Conservation (phyloP, 2,329 filamentous ascomycete genomes). For the Colletotrichum sp. region DNA sequence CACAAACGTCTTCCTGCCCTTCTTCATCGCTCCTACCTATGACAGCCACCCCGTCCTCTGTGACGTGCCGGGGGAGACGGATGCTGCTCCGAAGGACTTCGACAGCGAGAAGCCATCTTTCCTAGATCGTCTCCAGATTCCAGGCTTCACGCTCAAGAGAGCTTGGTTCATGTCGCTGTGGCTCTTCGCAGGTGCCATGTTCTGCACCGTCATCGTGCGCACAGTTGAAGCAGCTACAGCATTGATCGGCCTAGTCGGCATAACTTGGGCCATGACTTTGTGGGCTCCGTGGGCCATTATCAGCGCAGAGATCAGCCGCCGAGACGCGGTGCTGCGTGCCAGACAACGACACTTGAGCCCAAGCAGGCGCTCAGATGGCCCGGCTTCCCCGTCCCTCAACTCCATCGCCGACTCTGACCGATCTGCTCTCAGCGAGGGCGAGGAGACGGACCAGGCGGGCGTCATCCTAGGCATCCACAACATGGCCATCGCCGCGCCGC, state of each 20-base stretch:
- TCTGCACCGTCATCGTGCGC: slow-evolving; percentile 79
- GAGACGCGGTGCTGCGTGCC: slow-evolving; percentile 65
- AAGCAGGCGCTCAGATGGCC: slow-evolving; percentile 7
- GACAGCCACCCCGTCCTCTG: slow-evolving; percentile 45
- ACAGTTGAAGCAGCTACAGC: slow-evolving; percentile 75
- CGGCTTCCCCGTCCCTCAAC: slow-evolving; percentile 7
- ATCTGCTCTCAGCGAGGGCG: slow-evolving; percentile 44
- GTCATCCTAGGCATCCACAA: slow-evolving; percentile 96
- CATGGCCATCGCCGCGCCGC: slow-evolving; percentile 88
- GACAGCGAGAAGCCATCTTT: slow-evolving; percentile 42
- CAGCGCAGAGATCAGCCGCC: slow-evolving; percentile 85
- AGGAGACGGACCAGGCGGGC: slow-evolving; percentile 77
- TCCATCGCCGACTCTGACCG: slow-evolving; percentile 10
- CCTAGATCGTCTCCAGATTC: slow-evolving; percentile 73
- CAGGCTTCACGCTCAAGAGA: slow-evolving; percentile 83
- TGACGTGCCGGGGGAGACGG: slow-evolving; percentile 35
- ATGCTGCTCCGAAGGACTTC: slow-evolving; percentile 32
- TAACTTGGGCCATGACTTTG: slow-evolving; percentile 90
- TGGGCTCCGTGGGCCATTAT: slow-evolving; percentile 98
- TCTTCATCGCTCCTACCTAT: slow-evolving; percentile 85
- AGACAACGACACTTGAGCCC: slow-evolving; percentile 29
- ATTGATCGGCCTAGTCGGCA: slow-evolving; percentile 81
- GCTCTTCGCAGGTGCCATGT: slow-evolving; percentile 84
- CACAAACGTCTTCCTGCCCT: slow-evolving; percentile 83
- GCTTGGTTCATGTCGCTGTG: slow-evolving; percentile 87